Evolutionary conservation across 257 asterid species (phyloP), one percentile per base, ranked within the genome.

Genomic region (Prunella vulgaris): DNA sequence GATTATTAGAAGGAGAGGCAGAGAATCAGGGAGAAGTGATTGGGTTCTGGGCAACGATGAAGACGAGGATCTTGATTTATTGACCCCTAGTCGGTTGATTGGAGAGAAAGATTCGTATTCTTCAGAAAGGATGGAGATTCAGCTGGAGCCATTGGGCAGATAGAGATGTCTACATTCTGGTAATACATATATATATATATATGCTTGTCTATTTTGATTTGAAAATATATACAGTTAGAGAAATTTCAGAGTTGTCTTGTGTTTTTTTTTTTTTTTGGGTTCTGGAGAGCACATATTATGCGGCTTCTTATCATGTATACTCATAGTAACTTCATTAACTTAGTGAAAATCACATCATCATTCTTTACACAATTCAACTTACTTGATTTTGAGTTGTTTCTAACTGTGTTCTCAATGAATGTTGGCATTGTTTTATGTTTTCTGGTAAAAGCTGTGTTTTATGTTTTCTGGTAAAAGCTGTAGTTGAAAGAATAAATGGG

Each of bases 41-140:
- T 93, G 96, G 96, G 97, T 93, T 46, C 51, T 93, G 86, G 96
- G 96, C 44, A 78, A 84, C 44, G 91, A 83, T 12, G 96, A 90
- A 74, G 93, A 88, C 69, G 95, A 93, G 68, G 84, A 83, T 72
- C 57, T 72, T 52, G 96, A 91, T 79, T 90, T 91, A 32, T 81
- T 93, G 81, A 87, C 66, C 32, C 82, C 87, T 35, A 79, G 82
- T 69, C 74, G 70, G 74, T 46, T 28, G 14, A 32, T 48, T 66
- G 46, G 74, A 21, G 90, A 86, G 60, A 88, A 90, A 77, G 90
- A 80, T 63, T 60, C 72, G 12, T 72, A 61, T 60, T 71, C 86
- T 66, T 78, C 90, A 0, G 85, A 75, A 22, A 83, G 92, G 80
- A 90, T 87, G 98, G 97, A 90, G 84, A 79, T 93, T 79, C 99